Evolutionary conservation across 768 basidiomycete genomes (phyloP), one percentile per base, ranked within the genome.

Genomic region (Boletellus sp.): DNA sequence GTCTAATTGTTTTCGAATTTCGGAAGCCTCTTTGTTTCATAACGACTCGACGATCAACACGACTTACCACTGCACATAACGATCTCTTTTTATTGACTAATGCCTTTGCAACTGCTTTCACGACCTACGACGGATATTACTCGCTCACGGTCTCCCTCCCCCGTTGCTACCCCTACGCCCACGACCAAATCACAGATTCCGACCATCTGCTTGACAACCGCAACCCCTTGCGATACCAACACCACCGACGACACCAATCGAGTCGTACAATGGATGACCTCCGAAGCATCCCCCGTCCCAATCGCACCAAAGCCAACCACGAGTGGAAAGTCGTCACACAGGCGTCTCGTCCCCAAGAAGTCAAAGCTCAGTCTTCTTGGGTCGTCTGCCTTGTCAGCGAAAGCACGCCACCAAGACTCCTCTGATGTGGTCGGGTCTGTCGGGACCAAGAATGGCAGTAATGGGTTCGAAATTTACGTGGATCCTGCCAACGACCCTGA

Each of bases 291-390:
- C 2, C 44, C 54, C 31, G n/a, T 34, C 55, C 66, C 56, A 32
- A 63, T 52, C 20, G 67, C 76, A 6, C 64, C 70, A 0, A 65
- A 70, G 45, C 34, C 28, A n/a, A 22, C 51, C 15, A 34, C 51
- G 4, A 53, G 26, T 19, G 52, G 52, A 22, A 51, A 63, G 23
- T 48, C 49, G 7, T 56, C 73, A 1, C 71, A 72, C 28, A 77
- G 72, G 49, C 76, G 77, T 17, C 77, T 89, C 51, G 82, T 87
- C 10, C 87, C 84, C 15, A 89, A 86, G 70, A 87, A 86, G 60
- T 83, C 81, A 1, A 88, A 81, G 58, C 75, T 88, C 3, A 65
- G 70, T 12, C 67, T 80, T n/a, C 75, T 79, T 32, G 64, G 54
- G 12, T 56, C 61, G 13, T 58, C 60, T 11, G 63, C 51, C 40